These are phyloP conservation scores for Penicillium roqueforti DNA, from an alignment of 495 filamentous ascomycete species.

Conservation along the genomic window DNA sequence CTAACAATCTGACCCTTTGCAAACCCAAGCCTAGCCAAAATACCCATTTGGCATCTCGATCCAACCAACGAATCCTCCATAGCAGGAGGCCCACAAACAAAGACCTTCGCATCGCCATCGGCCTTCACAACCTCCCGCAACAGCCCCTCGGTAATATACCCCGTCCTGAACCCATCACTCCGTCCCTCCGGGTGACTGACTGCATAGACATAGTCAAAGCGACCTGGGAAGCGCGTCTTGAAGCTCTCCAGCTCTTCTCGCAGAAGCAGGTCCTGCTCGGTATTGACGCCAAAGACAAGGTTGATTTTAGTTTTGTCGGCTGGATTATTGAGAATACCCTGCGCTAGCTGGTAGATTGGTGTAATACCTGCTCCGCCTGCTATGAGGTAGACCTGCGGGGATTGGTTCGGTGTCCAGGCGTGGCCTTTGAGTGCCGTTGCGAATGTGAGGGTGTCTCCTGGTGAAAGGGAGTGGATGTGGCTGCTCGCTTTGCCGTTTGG, in stretches of 20 bases:
- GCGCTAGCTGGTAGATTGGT: conserved; percentile 57
- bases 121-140: conserved; percentile 44
- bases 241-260: conserved; percentile 50
- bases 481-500: conserved; percentile 57
- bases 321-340: conserved; percentile 59
- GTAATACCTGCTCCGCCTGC: conserved; percentile 64
- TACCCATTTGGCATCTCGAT: conserved; percentile 29
- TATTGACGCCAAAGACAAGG: conserved; percentile 62
- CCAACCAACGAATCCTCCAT: conserved; percentile 58
- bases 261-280: conserved; percentile 58
- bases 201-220: conserved; percentile 58
- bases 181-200: conserved; percentile 46
- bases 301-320: conserved; percentile 58
- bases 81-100: conserved; percentile 61
- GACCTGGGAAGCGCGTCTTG: conserved; percentile 49
- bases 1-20: conserved; percentile 50
- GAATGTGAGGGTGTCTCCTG: conserved; percentile 56
- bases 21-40: conserved; percentile 51
- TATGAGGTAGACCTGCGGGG: conserved; percentile 52
- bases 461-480: conserved; percentile 56
- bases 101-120: conserved; percentile 51
- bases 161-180: conserved; percentile 39
- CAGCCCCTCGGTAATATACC: conserved; percentile 54
- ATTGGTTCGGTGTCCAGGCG: conserved; percentile 53
- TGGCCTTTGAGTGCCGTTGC: conserved; percentile 47